Base-by-base conservation (phyloP, 495 filamentous ascomycete genomes). In the Beverwykella pulmonaria region DNA sequence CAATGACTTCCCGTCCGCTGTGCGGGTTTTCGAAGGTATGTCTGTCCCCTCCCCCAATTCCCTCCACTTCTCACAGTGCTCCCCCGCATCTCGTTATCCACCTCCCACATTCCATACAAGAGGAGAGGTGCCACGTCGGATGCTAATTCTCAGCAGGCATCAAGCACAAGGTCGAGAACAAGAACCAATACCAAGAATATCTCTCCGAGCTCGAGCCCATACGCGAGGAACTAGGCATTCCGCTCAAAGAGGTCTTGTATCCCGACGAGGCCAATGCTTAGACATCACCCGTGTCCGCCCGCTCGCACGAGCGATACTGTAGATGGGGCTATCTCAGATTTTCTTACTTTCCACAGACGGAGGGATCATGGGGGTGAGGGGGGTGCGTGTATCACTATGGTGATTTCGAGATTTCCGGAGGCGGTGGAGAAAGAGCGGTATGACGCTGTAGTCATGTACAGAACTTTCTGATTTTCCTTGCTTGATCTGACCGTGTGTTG, bases 141-240 rank as follows among this genome's bases (percentile, higher is more conserved):
- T 14, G 39, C 49, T 58, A 12, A 46, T 54, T 27, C 47, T 64
- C 59, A 5, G 75, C 75, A 96, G 92, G 93, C 75, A 90, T 99
- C 86, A 97, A 97, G 82, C 92, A 92, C 81, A 99, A 99, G 86
- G 95, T 98, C 71, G 95, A 99, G 83, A 98, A 94, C 86, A 87
- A 90, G 79, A 85, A 87, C 70, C 94, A 99, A 83, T 99, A 99
- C 82, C 84, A 97, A 77, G 91, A 97, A 82, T 99, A 99, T 81
- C 88, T 99, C 58, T 83, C 89, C 71, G 88, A 95, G 80, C 92
- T 99, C 59, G 91, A 95, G 83, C 83, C 87, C 69, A 83, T 98
- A 68, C 90, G 93, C 67, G 91, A 94, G 81, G 94, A 99, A 80
- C 83, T 99, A 53, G 93, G 95, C 71, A 87, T 99, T 71, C 81